Conservation (phyloP, 2,329 filamentous ascomycete species). For the Talaromyces sp. region DNA sequence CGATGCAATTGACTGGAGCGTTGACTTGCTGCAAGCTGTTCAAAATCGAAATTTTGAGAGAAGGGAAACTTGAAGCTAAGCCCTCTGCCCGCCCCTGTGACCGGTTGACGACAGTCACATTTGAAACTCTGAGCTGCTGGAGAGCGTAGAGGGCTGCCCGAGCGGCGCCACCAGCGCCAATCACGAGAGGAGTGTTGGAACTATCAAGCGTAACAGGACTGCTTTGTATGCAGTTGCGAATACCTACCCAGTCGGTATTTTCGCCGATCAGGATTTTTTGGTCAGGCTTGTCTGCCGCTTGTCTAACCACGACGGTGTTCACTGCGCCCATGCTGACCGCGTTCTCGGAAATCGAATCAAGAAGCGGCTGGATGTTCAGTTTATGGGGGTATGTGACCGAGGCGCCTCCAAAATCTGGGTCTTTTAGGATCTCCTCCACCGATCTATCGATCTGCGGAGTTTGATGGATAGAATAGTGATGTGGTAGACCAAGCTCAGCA, state of each 20-base stretch:
- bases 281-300: conserved; percentile 2
- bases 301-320: conserved; percentile 5
- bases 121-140: not conserved
- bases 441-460: conserved; percentile 10
- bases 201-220: not conserved
- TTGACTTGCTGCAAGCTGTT: not conserved
- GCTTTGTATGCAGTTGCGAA: conserved; percentile 1
- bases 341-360: conserved; percentile 11
- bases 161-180: not conserved
- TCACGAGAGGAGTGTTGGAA: not conserved
- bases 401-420: conserved; percentile 71
- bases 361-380: conserved; percentile 10
- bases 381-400: conserved; percentile 56
- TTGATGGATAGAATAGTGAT: conserved; percentile 13
- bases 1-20: not conserved
- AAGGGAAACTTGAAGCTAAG: not conserved
- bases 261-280: not conserved
- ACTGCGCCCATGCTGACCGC: conserved; percentile 2
- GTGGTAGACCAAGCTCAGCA: conserved; percentile 8
- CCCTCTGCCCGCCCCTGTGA: not conserved
- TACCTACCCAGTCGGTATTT: conserved; percentile 5
- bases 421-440: conserved; percentile 51
- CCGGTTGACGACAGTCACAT: conserved; percentile 2
- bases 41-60: not conserved
- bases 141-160: conserved; percentile 1